phyloP scores from a whole-genome alignment of 306 rosid genomes.

The Prunus kanzakura region DNA sequence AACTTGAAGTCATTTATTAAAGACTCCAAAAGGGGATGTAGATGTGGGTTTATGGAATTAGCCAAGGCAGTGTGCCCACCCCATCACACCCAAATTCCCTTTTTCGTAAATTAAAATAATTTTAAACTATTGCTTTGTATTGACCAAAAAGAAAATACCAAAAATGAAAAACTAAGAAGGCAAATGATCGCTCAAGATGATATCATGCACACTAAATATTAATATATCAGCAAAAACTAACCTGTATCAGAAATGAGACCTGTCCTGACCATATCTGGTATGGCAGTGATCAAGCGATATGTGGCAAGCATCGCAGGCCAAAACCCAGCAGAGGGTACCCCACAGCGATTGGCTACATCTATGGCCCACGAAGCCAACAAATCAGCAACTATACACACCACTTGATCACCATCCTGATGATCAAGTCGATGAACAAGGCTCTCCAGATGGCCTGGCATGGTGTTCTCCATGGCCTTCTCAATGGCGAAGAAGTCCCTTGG shows the following conservation, averaged over 20 bases:
- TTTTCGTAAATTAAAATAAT: too few species aligned
- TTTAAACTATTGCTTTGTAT: too few species aligned
- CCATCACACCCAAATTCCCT: too few species aligned
- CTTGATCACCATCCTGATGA: conserved; percentile 17
- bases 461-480: conserved; percentile 62
- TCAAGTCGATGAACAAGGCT: conserved; percentile 21
- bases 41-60: too few species aligned
- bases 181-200: too few species aligned
- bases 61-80: fast-evolving
- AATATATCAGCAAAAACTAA: conserved; percentile 4
- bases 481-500: conserved; percentile 60
- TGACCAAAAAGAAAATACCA: too few species aligned
- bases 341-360: conserved; percentile 38
- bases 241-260: conserved; percentile 68
- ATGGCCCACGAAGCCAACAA: conserved; percentile 81
- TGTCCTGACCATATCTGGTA: conserved; percentile 48
- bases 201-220: too few species aligned
- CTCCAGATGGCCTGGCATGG: conserved; percentile 51
- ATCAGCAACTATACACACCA: conserved; percentile 57
- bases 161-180: too few species aligned
- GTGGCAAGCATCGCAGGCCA: conserved; percentile 92
- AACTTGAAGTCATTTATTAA: too few species aligned
- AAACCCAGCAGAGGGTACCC: conserved; percentile 54
- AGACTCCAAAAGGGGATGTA: too few species aligned
- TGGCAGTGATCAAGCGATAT: conserved; percentile 46